phyloP scores from a whole-genome alignment of 345 rosid species.

The Pistacia vera region DNA sequence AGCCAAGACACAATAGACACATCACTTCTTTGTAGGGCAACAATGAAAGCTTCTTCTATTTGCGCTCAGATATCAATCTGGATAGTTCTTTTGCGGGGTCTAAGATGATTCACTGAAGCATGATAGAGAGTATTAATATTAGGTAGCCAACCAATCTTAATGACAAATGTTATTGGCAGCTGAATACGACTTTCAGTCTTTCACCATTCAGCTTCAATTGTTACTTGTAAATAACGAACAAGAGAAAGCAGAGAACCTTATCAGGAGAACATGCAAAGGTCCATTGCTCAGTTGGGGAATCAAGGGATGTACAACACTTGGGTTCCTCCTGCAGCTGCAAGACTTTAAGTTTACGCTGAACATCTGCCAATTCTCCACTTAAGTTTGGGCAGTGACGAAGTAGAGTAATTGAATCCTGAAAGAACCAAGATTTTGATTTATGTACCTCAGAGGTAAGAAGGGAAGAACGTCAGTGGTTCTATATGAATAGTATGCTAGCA shows the following conservation, averaged over 20 bases:
- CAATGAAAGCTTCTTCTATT: constrained; percentile 83
- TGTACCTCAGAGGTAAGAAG: background rate
- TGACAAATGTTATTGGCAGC: background rate
- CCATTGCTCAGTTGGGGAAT: constrained; percentile 66
- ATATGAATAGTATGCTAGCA: background rate
- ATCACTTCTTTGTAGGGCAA: constrained; percentile 81
- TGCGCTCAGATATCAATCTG: constrained; percentile 63
- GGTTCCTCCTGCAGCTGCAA: constrained; percentile 71
- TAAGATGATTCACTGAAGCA: constrained; percentile 54
- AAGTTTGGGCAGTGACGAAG: constrained; percentile 65
- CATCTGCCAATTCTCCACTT: constrained; percentile 81
- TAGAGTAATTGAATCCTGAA: constrained; percentile 81
- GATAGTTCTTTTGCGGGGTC: constrained; percentile 78
- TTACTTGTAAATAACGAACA: background rate
- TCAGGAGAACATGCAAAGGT: constrained; percentile 61
- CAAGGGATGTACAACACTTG: constrained; percentile 51
- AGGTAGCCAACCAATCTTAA: background rate
- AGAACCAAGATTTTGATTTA: constrained; percentile 1
- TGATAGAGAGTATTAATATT: constrained; percentile 9
- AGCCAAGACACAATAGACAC: constrained; percentile 84
- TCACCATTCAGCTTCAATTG: background rate
- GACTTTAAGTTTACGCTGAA: constrained; percentile 65
- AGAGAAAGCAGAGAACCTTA: constrained; percentile 42
- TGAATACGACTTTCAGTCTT: background rate
- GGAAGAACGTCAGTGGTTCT: background rate